A percentile compares a stretch with the other conserved stretches of the same genome.
These are phyloP conservation scores for Aspergillus candidus DNA, from an alignment of 2,329 filamentous ascomycete species.

Conservation along the genomic window DNA sequence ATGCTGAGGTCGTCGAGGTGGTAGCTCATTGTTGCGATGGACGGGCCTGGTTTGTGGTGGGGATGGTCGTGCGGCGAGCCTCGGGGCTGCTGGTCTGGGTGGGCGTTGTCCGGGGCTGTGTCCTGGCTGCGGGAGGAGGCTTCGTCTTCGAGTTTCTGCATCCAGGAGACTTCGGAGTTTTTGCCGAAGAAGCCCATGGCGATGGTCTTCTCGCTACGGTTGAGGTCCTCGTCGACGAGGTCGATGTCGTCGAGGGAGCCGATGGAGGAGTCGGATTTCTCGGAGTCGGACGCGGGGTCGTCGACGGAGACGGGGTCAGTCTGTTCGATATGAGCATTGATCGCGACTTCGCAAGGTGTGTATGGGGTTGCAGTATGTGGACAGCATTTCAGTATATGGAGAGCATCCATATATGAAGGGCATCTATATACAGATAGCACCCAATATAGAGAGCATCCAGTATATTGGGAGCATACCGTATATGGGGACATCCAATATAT, in stretches of 20 bases:
- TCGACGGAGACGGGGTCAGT: neutral
- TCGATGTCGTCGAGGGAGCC: conserved; percentile 39
- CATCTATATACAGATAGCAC: too few species aligned
- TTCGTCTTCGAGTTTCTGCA: conserved; percentile 33
- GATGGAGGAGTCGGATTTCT: conserved; percentile 19
- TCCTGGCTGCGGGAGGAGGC: conserved; percentile 16
- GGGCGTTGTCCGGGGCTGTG: neutral
- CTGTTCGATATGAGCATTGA: neutral
- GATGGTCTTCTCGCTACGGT: conserved; percentile 29
- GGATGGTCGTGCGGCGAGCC: neutral
- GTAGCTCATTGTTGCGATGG: conserved; percentile 29
- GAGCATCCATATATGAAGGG: too few species aligned
- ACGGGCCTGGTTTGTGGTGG: conserved; percentile 7
- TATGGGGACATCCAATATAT: too few species aligned
- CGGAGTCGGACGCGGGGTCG: conserved; percentile 1
- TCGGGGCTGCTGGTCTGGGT: neutral
- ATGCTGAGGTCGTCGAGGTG: conserved; percentile 37
- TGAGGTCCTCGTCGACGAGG: conserved; percentile 38
- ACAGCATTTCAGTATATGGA: too few species aligned
- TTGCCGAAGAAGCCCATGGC: conserved; percentile 40
- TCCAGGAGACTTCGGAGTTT: conserved; percentile 40
- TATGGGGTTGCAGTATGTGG: too few species aligned
- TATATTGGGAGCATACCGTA: too few species aligned
- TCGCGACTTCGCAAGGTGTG: too few species aligned
- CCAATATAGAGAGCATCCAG: too few species aligned